Conservation (phyloP, 2,329 filamentous ascomycete species). For the Botrytis fabae region DNA sequence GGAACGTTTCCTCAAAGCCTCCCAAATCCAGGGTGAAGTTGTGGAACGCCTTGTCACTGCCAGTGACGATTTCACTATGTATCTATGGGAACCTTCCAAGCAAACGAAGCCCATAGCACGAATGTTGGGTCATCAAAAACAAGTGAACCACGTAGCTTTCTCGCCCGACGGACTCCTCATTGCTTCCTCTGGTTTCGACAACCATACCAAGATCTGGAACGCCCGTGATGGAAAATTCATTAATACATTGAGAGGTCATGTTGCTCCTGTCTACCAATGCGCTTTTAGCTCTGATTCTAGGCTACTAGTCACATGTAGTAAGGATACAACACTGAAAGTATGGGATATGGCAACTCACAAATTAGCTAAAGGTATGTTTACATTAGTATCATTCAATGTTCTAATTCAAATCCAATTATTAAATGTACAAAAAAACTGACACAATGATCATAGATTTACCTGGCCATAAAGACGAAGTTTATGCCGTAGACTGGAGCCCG, state of each 20-base stretch:
- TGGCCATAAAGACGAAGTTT: slow-evolving; percentile 90
- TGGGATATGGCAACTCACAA: slow-evolving; percentile 90
- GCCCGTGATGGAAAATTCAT: slow-evolving; percentile 76
- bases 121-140: slow-evolving; percentile 92
- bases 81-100: slow-evolving; percentile 82
- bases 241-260: slow-evolving; percentile 84
- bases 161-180: slow-evolving; percentile 87
- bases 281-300: slow-evolving; percentile 90
- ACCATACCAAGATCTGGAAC: slow-evolving; percentile 91
- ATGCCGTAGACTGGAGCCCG: slow-evolving; percentile 91
- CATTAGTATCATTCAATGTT: background rate
- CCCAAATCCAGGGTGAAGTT: slow-evolving; percentile 71
- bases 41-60: slow-evolving; percentile 86
- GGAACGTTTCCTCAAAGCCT: slow-evolving; percentile 82
- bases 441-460: slow-evolving; percentile 65
- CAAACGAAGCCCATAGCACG: slow-evolving; percentile 84
- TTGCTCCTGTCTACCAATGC: slow-evolving; percentile 87
- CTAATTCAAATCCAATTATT: background rate
- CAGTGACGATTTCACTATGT: slow-evolving; percentile 95
- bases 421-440: slow-evolving; percentile 20
- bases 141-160: slow-evolving; percentile 93
- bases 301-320: slow-evolving; percentile 82
- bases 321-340: slow-evolving; percentile 87
- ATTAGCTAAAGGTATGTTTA: slow-evolving; percentile 53
- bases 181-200: slow-evolving; percentile 89